phyloP scores from a whole-genome alignment of 148 eudicot genomes.

The Vaccinium corymbosum region DNA sequence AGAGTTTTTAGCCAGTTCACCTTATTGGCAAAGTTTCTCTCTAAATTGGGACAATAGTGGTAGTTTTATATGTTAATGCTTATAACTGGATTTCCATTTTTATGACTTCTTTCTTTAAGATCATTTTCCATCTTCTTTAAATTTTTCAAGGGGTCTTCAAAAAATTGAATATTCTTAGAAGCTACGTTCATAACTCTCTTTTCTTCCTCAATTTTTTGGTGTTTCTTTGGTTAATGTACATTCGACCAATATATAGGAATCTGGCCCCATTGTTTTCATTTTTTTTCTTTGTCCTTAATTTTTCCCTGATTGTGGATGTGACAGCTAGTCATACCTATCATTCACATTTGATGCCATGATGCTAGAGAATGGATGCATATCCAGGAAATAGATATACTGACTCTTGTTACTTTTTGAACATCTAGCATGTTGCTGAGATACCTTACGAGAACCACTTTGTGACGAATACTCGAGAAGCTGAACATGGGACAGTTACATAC shows the following conservation, averaged over 20 bases:
- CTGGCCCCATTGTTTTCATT: background rate
- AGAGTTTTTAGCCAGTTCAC: background rate
- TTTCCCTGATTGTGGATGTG: background rate
- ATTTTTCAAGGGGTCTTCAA: background rate
- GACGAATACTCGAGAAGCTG: conserved; percentile 50
- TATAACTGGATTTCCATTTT: background rate
- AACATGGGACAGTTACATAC: conserved; percentile 82
- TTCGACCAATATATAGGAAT: background rate
- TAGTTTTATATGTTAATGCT: background rate
- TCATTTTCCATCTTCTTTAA: background rate
- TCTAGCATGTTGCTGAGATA: conserved; percentile 92
- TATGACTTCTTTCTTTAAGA: background rate
- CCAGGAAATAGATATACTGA: background rate
- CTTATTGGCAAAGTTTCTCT: background rate
- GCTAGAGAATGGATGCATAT: background rate
- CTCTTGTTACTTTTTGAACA: background rate
- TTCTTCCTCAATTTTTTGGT: background rate
- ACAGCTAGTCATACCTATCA: background rate
- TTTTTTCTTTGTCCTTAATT: background rate
- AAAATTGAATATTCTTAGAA: background rate
- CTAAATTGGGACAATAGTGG: background rate
- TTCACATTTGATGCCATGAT: background rate
- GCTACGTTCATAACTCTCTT: background rate
- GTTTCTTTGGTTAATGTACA: background rate
- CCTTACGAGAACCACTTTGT: conserved; percentile 80